Percentiles rank a stretch among this genome's conserved stretches.
These are phyloP conservation scores for Luvunga scandens DNA, from an alignment of 345 rosid genomes.

Conservation along the genomic window DNA sequence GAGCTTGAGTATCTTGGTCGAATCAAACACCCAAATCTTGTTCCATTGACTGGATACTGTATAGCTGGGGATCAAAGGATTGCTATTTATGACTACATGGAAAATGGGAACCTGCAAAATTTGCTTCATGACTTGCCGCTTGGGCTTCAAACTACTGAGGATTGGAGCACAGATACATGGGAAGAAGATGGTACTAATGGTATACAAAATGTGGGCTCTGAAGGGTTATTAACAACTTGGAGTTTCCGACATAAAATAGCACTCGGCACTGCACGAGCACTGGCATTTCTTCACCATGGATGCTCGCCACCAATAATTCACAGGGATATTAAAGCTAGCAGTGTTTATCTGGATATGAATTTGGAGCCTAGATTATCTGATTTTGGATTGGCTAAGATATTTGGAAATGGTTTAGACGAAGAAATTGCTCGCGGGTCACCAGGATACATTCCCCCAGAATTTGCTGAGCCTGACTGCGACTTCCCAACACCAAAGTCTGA, in stretches of 20 bases:
- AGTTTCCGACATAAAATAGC: constrained; percentile 78
- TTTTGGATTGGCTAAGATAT: constrained; percentile 80
- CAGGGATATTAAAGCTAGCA: constrained; percentile 86
- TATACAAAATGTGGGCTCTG: constrained; percentile 59
- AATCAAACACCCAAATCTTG: constrained; percentile 85
- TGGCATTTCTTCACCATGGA: constrained; percentile 94
- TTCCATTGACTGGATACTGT: constrained; percentile 89
- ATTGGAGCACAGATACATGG: constrained; percentile 91
- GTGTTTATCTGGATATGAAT: constrained; percentile 76
- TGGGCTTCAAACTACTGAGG: constrained; percentile 71
- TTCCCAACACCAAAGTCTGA: constrained; percentile 77
- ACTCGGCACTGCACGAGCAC: constrained; percentile 84
- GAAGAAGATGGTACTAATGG: constrained; percentile 61
- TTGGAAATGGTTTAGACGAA: constrained; percentile 70
- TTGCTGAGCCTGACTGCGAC: constrained; percentile 52
- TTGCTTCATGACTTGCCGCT: constrained; percentile 86
- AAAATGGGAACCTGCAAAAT: constrained; percentile 92
- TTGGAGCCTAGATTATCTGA: constrained; percentile 89
- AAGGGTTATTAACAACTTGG: constrained; percentile 74
- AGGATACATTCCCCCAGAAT: constrained; percentile 82
- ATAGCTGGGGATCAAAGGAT: constrained; percentile 93
- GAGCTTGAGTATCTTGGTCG: constrained; percentile 91
- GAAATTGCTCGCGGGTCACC: constrained; percentile 70
- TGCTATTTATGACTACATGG: constrained; percentile 94
- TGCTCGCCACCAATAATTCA: constrained; percentile 88